These are phyloP conservation scores for Globisporangium mamillatum DNA, from an alignment of 352 stramenopile genomes.

Conservation along the genomic window DNA sequence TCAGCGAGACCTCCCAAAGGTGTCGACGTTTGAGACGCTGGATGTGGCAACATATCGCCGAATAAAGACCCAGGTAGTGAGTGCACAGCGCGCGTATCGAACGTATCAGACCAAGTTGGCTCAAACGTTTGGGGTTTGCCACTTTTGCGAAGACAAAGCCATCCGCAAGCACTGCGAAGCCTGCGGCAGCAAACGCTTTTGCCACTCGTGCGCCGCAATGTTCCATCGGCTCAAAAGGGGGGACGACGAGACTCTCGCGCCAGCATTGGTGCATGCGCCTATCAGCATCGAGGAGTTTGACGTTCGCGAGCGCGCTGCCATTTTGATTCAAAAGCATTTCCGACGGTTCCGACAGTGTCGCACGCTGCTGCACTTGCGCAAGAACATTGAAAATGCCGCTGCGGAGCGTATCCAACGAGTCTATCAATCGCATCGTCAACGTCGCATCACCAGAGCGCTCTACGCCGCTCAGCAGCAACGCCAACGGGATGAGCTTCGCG, in stretches of 20 bases:
- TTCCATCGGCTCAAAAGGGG: slow-evolving; percentile 26
- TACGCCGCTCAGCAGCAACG: slow-evolving; percentile 27
- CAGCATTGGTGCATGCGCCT: slow-evolving; percentile 14
- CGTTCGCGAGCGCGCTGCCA: slow-evolving; percentile 27
- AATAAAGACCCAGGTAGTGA: slow-evolving; percentile 21
- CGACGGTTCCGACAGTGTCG: slow-evolving; percentile 38
- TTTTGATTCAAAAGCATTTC: slow-evolving; percentile 40
- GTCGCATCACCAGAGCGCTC: slow-evolving; percentile 32
- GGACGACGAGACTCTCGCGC: slow-evolving; percentile 6
- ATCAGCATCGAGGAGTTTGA: slow-evolving; percentile 28
- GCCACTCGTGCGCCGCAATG: slow-evolving; percentile 40
- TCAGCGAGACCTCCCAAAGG: background rate
- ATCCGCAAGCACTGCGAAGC: slow-evolving; percentile 36
- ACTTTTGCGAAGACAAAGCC: slow-evolving; percentile 38
- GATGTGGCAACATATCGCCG: slow-evolving; percentile 33
- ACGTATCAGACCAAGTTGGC: slow-evolving; percentile 27
- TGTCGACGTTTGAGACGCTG: slow-evolving; percentile 1
- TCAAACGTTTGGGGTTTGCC: slow-evolving; percentile 31
- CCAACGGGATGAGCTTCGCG: slow-evolving; percentile 15
- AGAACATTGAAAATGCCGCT: slow-evolving; percentile 20
- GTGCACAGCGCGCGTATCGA: slow-evolving; percentile 39
- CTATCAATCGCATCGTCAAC: slow-evolving; percentile 32
- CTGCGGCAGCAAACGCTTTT: slow-evolving; percentile 36
- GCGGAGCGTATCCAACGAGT: slow-evolving; percentile 37
- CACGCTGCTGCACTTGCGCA: slow-evolving; percentile 27